Evolutionary conservation across 192 early-diverging fungal species (phyloP).

Genomic region (Pilaira anomala): DNA sequence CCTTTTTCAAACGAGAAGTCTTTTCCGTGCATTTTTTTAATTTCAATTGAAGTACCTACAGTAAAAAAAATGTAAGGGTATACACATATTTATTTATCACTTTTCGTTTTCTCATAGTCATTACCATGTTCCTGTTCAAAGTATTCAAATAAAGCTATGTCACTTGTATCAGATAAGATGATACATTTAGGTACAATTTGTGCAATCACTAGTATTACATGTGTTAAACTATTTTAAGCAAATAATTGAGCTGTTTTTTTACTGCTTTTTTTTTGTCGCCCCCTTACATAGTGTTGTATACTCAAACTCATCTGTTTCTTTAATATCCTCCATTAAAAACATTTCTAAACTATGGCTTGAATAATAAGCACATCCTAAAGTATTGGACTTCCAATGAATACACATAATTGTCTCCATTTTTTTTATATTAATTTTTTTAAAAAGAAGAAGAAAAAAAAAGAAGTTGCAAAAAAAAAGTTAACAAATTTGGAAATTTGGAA

Average conservation of each 20-base stretch:
- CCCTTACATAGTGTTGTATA: neutral
- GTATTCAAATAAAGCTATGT: neutral
- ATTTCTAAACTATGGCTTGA: neutral
- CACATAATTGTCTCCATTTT: neutral
- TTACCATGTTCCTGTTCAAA: neutral
- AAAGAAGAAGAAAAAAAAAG: no score
- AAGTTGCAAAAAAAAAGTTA: no score
- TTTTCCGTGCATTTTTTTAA: conserved; percentile 6
- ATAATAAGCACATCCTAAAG: conserved; percentile 2
- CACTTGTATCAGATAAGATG: neutral
- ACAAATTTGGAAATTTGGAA: no score
- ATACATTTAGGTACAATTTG: conserved; percentile 2
- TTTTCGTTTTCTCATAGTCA: neutral
- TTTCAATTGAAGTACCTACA: neutral
- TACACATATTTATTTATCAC: neutral
- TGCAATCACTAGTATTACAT: neutral
- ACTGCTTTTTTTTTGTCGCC: no score
- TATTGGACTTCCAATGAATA: neutral
- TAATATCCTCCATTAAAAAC: conserved; percentile 4
- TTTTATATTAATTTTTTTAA: no score
- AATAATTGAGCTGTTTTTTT: neutral
- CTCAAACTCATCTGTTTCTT: neutral
- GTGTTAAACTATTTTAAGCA: no score
- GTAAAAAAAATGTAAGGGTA: neutral
- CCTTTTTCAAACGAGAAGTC: conserved; percentile 12